These are phyloP conservation scores for Selenicereus undatus DNA, from an alignment of 148 eudicot species.

Conservation along the genomic window DNA sequence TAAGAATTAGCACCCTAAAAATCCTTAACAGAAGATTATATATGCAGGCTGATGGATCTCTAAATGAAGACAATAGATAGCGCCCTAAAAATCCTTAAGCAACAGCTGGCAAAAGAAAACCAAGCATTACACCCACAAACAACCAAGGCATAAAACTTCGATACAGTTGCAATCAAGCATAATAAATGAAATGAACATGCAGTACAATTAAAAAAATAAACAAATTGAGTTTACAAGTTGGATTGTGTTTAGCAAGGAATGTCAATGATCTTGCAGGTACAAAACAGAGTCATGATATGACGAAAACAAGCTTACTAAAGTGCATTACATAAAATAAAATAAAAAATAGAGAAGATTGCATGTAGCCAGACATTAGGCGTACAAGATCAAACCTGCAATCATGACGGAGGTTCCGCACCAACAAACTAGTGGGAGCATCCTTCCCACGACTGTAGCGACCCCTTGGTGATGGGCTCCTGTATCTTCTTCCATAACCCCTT, in stretches of 20 bases:
- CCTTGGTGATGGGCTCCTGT: constrained; percentile 79
- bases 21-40: no score
- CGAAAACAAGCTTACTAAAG: no score
- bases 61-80: not conserved
- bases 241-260: no score
- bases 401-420: constrained; percentile 79
- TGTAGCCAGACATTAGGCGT: not conserved
- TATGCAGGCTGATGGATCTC: not conserved
- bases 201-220: no score
- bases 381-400: constrained; percentile 63
- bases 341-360: not conserved
- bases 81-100: not conserved
- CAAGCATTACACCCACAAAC: not conserved
- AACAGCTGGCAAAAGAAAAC: not conserved
- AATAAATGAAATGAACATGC: no score
- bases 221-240: no score
- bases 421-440: constrained; percentile 69
- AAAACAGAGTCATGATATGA: no score
- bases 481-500: constrained; percentile 56
- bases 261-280: no score
- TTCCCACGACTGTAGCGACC: constrained; percentile 49
- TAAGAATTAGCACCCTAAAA: no score
- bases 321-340: not conserved
- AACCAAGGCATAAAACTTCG: not conserved
- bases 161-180: not conserved